Conservation (phyloP, 177 flowering plant genomes). For the Vitis hybrid region DNA sequence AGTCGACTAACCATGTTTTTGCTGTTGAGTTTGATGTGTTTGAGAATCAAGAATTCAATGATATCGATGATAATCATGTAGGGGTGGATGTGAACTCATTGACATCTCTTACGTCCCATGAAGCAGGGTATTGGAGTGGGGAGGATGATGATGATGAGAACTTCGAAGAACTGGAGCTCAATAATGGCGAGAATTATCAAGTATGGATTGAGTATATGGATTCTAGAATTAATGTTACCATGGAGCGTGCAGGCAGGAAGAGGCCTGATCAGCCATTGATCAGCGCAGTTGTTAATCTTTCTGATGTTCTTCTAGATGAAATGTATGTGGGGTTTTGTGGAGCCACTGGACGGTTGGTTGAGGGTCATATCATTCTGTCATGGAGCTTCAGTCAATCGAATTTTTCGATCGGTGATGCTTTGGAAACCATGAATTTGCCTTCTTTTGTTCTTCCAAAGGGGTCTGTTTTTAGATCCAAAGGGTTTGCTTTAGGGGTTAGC, state of each 20-base stretch:
- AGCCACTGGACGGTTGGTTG: constrained; percentile 16
- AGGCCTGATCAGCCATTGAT: constrained; percentile 22
- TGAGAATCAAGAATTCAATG: constrained; percentile 20
- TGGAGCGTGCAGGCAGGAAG: constrained; percentile 9
- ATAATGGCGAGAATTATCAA: constrained; percentile 18
- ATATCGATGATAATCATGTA: constrained; percentile 26
- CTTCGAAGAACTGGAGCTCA: constrained; percentile 18
- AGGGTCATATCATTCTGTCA: constrained; percentile 16
- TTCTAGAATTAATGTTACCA: constrained; percentile 10
- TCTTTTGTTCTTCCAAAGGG: constrained; percentile 2
- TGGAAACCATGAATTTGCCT: constrained; percentile 13
- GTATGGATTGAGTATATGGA: constrained; percentile 25
- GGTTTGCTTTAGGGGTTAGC: constrained; percentile 13
- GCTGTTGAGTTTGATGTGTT: constrained; percentile 28
- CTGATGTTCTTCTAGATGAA: constrained; percentile 10
- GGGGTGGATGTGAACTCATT: constrained; percentile 23
- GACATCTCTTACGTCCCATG: constrained; percentile 2
- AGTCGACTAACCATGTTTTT: constrained; percentile 14
- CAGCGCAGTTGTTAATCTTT: constrained; percentile 2
- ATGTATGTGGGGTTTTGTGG: constrained; percentile 19
- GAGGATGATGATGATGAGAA: constrained; percentile 1
- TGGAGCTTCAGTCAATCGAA: constrained; percentile 23
- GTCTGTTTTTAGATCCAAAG: constrained; percentile 2
- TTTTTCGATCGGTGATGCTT: constrained; percentile 21
- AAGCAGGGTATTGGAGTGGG: constrained; percentile 15